A percentile compares a stretch with the other conserved stretches of the same genome.
phyloP scores from a whole-genome alignment of 2,329 filamentous ascomycete genomes.

The Pleurostoma richardsiae region DNA sequence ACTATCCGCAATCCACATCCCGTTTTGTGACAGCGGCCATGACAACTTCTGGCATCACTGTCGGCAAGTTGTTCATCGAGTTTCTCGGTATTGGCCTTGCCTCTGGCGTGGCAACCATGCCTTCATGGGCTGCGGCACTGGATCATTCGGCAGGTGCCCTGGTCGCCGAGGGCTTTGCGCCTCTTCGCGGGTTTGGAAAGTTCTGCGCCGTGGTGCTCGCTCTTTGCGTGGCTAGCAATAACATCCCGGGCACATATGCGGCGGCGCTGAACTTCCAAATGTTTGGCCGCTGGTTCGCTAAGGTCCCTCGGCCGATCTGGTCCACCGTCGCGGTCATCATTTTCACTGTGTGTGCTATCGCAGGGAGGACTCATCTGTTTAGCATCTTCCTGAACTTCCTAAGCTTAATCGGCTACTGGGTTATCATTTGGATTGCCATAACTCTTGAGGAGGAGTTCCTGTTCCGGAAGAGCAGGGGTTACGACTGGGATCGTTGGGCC shows the following conservation, averaged over 20 bases:
- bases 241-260: conserved; percentile 53
- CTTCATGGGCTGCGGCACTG: conserved; percentile 46
- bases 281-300: conserved; percentile 45
- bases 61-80: conserved; percentile 52
- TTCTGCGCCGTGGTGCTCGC: conserved; percentile 56
- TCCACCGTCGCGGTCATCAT: conserved; percentile 50
- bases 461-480: background rate
- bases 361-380: conserved; percentile 48
- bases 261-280: conserved; percentile 56
- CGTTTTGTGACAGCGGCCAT: conserved; percentile 29
- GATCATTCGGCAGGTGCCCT: conserved; percentile 49
- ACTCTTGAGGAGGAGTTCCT: background rate
- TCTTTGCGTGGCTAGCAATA: conserved; percentile 50
- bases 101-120: conserved; percentile 39
- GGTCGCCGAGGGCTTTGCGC: conserved; percentile 50
- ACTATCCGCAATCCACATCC: conserved; percentile 51
- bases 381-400: conserved; percentile 60
- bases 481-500: background rate
- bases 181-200: conserved; percentile 51
- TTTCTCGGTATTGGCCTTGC: conserved; percentile 50
- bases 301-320: conserved; percentile 52
- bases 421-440: background rate
- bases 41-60: conserved; percentile 43
- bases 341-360: conserved; percentile 54
- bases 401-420: conserved; percentile 58